These are phyloP conservation scores for Carex sylvatica DNA, from an alignment of 202 grass and related monocot genomes.

Conservation along the genomic window DNA sequence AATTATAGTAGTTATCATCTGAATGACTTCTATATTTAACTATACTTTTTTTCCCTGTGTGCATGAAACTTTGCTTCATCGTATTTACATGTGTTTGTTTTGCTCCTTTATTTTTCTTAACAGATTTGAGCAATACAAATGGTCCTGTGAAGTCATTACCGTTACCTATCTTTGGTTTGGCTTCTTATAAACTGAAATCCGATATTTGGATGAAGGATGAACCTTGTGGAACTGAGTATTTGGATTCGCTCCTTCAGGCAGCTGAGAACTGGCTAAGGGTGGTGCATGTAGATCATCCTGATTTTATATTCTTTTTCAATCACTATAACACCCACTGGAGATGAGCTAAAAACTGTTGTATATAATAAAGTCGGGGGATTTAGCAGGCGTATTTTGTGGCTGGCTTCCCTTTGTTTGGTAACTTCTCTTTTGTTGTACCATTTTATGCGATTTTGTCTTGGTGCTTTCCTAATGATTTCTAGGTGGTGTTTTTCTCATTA, in stretches of 20 bases:
- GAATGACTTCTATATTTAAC: neutral
- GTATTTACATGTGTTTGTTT: slow-evolving; percentile 4
- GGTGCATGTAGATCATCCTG: slow-evolving; percentile 69
- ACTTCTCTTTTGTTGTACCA: slow-evolving; percentile 23
- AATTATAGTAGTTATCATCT: neutral
- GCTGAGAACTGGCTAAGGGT: slow-evolving; percentile 60
- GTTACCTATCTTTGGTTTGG: slow-evolving; percentile 61
- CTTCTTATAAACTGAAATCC: slow-evolving; percentile 66
- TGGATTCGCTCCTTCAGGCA: slow-evolving; percentile 52
- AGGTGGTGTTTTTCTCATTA: slow-evolving; percentile 26
- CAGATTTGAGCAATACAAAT: slow-evolving; percentile 27
- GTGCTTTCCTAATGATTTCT: slow-evolving; percentile 14
- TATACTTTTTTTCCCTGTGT: neutral
- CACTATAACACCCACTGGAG: slow-evolving; percentile 51
- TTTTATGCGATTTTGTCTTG: slow-evolving; percentile 21
- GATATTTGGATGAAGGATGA: slow-evolving; percentile 54
- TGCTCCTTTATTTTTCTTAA: slow-evolving; percentile 6
- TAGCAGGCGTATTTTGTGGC: slow-evolving; percentile 28
- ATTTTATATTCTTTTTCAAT: slow-evolving; percentile 63
- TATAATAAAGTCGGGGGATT: slow-evolving; percentile 11
- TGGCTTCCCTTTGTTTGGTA: slow-evolving; percentile 13
- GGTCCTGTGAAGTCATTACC: slow-evolving; percentile 26
- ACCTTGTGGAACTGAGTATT: slow-evolving; percentile 28
- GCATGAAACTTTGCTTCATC: neutral
- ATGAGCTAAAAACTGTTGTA: slow-evolving; percentile 54